These are phyloP conservation scores for Oxyria digyna DNA, from an alignment of 148 eudicot genomes.

Conservation along the genomic window DNA sequence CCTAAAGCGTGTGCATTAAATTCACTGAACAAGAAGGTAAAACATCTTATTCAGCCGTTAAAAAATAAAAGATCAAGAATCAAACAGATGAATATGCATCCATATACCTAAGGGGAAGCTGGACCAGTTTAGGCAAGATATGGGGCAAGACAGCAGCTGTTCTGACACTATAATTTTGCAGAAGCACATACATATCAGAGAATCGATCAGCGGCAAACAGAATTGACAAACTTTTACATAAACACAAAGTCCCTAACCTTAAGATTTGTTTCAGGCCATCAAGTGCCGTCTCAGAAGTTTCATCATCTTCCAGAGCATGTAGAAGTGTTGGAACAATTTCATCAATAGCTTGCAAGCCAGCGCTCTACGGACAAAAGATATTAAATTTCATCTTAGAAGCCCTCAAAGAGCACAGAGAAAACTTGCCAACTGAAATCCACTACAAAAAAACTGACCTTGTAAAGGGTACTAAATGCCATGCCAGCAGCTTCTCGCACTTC, in stretches of 20 bases:
- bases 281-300: constrained; percentile 82
- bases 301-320: constrained; percentile 93
- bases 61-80: not conserved
- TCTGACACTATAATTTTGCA: constrained; percentile 50
- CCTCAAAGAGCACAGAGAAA: not conserved
- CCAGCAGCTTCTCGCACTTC: constrained; percentile 98
- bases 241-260: constrained; percentile 33
- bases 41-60: not conserved
- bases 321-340: constrained; percentile 95
- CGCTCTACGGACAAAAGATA: constrained; percentile 40
- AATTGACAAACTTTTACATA: not conserved
- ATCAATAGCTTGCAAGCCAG: constrained; percentile 99
- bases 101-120: constrained; percentile 81
- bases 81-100: not conserved
- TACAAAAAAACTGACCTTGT: constrained; percentile 49
- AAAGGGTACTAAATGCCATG: constrained; percentile 86
- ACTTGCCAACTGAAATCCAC: constrained; percentile 7
- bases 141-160: constrained; percentile 94
- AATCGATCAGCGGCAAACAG: not conserved
- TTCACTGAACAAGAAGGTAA: constrained; percentile 31
- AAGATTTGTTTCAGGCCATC: constrained; percentile 98
- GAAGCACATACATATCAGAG: constrained; percentile 11
- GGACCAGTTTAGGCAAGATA: constrained; percentile 91
- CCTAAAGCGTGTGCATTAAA: constrained; percentile 99
- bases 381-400: not conserved